Conservation (phyloP, 768 basidiomycete genomes). For the Hypsizygus marmoreus region DNA sequence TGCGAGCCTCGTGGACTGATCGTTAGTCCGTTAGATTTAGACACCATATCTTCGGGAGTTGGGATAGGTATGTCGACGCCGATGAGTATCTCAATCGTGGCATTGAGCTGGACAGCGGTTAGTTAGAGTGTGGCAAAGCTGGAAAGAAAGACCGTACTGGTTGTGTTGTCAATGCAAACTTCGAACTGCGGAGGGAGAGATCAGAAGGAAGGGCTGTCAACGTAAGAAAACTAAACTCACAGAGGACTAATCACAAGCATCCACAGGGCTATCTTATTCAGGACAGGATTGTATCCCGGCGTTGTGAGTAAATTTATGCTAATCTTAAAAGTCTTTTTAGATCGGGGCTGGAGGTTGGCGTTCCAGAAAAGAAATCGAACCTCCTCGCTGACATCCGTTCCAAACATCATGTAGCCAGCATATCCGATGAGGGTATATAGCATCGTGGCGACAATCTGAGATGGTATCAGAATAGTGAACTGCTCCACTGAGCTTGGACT, state of each 20-base stretch:
- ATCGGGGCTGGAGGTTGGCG: not conserved
- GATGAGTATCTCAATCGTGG: slow-evolving; percentile 79
- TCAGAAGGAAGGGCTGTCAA: slow-evolving; percentile 15
- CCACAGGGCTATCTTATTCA: slow-evolving; percentile 82
- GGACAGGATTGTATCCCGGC: slow-evolving; percentile 64
- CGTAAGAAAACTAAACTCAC: slow-evolving; percentile 40
- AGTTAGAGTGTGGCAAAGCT: not conserved
- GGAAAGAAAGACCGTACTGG: slow-evolving; percentile 52
- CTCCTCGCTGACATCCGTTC: slow-evolving; percentile 76
- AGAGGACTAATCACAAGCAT: slow-evolving; percentile 80
- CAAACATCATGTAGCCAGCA: slow-evolving; percentile 93
- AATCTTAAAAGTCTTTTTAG: slow-evolving; percentile 51
- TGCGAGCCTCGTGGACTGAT: slow-evolving; percentile 25
- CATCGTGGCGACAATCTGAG: slow-evolving; percentile 59
- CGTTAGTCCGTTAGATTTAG: slow-evolving; percentile 35
- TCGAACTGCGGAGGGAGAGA: slow-evolving; percentile 60
- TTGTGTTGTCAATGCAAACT: slow-evolving; percentile 83
- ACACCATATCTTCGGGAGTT: slow-evolving; percentile 40
- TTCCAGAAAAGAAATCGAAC: slow-evolving; percentile 38
- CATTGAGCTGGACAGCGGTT: slow-evolving; percentile 56
- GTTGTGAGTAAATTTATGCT: slow-evolving; percentile 79
- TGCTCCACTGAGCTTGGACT: slow-evolving; percentile 25
- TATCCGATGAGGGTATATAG: slow-evolving; percentile 71
- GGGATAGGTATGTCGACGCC: slow-evolving; percentile 54
- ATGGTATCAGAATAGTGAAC: slow-evolving; percentile 17